A percentile compares a stretch with the other conserved stretches of the same genome.
phyloP scores from a whole-genome alignment of 176 grass and related monocot species.

The Oryza glumipatula region DNA sequence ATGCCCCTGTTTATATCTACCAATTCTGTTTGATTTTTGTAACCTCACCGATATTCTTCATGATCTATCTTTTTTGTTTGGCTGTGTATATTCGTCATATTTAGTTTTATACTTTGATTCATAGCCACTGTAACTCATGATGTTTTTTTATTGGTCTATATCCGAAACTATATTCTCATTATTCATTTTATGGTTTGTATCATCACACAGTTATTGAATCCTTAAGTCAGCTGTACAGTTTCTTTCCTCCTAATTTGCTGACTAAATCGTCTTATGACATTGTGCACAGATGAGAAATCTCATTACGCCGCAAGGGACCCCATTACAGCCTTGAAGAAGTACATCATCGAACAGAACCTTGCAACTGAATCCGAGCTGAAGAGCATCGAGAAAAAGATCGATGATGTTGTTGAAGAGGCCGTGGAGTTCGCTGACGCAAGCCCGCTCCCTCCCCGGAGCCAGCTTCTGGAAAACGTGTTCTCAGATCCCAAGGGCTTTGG shows the following conservation, averaged over 20 bases:
- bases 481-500: constrained; percentile 95
- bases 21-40: neutral
- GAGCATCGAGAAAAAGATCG: constrained; percentile 80
- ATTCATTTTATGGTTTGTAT: neutral
- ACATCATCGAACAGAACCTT: constrained; percentile 71
- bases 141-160: neutral
- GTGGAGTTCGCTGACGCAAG: constrained; percentile 94
- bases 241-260: neutral
- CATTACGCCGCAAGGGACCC: constrained; percentile 79
- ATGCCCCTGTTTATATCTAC: neutral
- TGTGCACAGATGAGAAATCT: constrained; percentile 81
- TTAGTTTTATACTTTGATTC: neutral
- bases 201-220: neutral
- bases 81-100: neutral
- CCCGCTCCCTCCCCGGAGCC: constrained; percentile 80
- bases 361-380: constrained; percentile 80
- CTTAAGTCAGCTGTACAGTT: neutral
- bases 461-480: constrained; percentile 89
- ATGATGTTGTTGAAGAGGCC: constrained; percentile 84
- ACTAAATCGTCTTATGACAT: neutral
- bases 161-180: neutral
- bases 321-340: constrained; percentile 73
- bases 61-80: neutral
- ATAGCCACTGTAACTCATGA: neutral
- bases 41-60: neutral